Evolutionary conservation across 2,329 filamentous ascomycete genomes (phyloP).

Genomic region (Tolypocladium guangdongense): DNA sequence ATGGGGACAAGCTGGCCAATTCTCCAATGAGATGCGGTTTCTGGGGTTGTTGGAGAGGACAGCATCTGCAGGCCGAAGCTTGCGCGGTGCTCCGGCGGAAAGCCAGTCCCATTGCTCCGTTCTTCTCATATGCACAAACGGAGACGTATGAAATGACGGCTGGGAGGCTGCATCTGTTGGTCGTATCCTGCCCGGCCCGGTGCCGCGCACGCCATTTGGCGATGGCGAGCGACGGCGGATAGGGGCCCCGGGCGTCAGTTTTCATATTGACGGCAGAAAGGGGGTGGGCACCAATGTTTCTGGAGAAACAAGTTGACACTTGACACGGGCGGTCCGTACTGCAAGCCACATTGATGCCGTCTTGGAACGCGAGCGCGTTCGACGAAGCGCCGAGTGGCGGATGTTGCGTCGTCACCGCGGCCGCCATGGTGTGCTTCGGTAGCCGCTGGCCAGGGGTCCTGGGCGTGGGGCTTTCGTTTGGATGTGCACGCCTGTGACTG

Average conservation of each 20-base stretch:
- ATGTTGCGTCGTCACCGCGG: not conserved
- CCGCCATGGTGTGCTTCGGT: not conserved
- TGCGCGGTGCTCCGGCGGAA: not conserved
- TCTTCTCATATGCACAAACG: not conserved
- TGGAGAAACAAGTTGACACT: not conserved
- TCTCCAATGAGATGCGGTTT: not conserved
- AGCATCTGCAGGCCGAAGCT: not conserved
- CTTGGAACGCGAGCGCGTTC: constrained; percentile 2
- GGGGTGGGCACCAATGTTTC: not conserved
- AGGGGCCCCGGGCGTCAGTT: not conserved
- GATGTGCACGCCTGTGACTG: not conserved
- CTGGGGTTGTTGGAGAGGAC: not conserved
- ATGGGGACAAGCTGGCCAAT: not conserved
- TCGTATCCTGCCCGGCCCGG: not conserved
- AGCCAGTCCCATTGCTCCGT: not conserved
- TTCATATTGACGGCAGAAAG: not conserved
- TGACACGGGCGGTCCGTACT: not conserved
- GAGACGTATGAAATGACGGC: not conserved
- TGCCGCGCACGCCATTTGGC: not conserved
- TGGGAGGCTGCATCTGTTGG: not conserved
- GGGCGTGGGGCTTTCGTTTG: not conserved
- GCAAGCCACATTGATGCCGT: not conserved
- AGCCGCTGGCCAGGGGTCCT: not conserved
- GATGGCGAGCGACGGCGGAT: not conserved
- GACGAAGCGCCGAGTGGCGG: constrained; percentile 4